phyloP scores from a whole-genome alignment of 208 protist genomes.

The Angomonas deanei region DNA sequence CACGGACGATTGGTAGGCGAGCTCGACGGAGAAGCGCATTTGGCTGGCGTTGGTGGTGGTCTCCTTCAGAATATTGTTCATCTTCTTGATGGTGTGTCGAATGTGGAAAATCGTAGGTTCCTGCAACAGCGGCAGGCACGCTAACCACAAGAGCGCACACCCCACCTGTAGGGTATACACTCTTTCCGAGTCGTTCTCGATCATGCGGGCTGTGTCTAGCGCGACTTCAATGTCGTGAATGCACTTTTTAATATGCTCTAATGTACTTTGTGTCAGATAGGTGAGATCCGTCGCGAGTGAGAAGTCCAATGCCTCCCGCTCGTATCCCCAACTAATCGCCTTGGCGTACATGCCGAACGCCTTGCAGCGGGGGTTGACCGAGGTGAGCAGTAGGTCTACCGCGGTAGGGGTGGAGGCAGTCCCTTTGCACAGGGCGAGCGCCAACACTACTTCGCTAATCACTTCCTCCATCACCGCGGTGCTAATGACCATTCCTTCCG shows the following conservation, averaged over 20 bases:
- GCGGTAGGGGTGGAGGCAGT: neutral
- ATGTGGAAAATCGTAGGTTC: conserved; percentile 12
- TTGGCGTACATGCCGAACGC: conserved; percentile 35
- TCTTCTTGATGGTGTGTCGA: conserved; percentile 11
- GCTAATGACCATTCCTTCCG: neutral
- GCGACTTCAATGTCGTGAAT: conserved; percentile 43
- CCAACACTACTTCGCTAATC: conserved; percentile 1
- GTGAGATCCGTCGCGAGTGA: conserved; percentile 34
- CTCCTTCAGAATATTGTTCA: conserved; percentile 8
- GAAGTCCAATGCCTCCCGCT: conserved; percentile 15
- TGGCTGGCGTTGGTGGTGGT: neutral
- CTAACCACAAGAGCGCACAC: conserved; percentile 68
- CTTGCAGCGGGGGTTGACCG: conserved; percentile 11
- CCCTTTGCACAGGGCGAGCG: neutral
- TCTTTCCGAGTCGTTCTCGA: conserved; percentile 60
- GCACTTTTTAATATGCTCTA: conserved; percentile 19
- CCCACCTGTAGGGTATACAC: conserved; percentile 52
- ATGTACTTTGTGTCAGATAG: conserved; percentile 32
- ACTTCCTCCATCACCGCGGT: conserved; percentile 1
- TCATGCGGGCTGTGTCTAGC: conserved; percentile 55
- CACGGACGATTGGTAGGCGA: conserved; percentile 48
- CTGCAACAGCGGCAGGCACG: conserved; percentile 41
- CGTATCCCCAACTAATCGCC: conserved; percentile 21
- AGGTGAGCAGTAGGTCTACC: conserved; percentile 5
- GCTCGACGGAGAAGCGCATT: conserved; percentile 31